Evolutionary conservation across 176 grass and related monocot genomes (phyloP).

Genomic region (Carex myosuroides): DNA sequence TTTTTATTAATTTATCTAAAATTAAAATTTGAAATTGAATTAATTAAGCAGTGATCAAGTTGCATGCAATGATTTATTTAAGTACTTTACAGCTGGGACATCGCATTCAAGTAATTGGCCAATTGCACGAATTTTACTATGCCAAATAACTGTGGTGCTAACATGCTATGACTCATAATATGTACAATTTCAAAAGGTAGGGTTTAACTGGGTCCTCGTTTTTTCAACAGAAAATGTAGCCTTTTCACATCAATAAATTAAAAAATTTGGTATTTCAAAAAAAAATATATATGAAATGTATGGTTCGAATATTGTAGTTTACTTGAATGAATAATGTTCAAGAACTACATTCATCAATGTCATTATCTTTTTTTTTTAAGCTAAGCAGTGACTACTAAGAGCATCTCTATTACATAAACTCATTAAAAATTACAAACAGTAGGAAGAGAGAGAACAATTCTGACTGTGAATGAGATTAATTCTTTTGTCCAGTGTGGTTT

Average conservation of each 20-base stretch:
- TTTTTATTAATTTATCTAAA: neutral
- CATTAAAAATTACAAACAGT: too few relatives aligned
- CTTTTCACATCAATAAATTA: neutral
- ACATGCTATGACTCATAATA: neutral
- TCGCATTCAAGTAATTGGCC: neutral
- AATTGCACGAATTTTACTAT: neutral
- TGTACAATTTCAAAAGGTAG: neutral
- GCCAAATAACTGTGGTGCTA: neutral
- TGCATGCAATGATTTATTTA: neutral
- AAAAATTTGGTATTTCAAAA: neutral
- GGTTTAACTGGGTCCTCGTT: neutral
- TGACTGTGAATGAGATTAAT: too few relatives aligned
- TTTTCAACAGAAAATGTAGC: neutral
- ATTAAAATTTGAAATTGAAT: neutral
- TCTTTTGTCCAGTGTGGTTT: too few relatives aligned
- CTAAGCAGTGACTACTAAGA: too few relatives aligned
- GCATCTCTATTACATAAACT: too few relatives aligned
- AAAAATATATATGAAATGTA: neutral
- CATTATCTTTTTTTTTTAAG: too few relatives aligned
- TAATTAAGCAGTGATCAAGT: neutral
- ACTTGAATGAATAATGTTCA: too few relatives aligned
- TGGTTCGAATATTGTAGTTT: too few relatives aligned
- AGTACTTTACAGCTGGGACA: neutral
- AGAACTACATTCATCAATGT: too few relatives aligned
- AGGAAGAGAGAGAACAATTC: too few relatives aligned